A percentile compares a stretch with the other conserved stretches of the same genome.
These are phyloP conservation scores for Cladochytrium replicatum DNA, from an alignment of 192 early-diverging fungal genomes.

Conservation along the genomic window DNA sequence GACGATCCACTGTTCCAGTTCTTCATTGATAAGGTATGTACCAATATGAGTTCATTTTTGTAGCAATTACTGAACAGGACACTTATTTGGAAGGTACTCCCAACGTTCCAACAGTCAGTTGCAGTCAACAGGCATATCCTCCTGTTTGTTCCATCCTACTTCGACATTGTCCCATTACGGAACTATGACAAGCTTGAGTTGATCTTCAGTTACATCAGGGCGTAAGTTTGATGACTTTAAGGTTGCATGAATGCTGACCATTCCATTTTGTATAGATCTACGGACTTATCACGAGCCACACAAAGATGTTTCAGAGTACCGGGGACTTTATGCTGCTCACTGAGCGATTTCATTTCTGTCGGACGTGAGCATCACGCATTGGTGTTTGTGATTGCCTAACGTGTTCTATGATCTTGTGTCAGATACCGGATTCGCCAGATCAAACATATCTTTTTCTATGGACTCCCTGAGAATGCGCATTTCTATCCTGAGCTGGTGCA, in stretches of 20 bases:
- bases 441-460: constrained; percentile 81
- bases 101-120: constrained; percentile 35
- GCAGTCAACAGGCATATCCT: constrained; percentile 29
- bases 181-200: constrained; percentile 84
- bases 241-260: too few relatives aligned
- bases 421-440: constrained; percentile 75
- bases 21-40: constrained; percentile 59
- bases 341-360: constrained; percentile 95
- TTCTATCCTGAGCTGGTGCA: constrained; percentile 91
- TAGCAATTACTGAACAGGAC: too few relatives aligned
- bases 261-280: too few relatives aligned
- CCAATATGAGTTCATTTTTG: too few relatives aligned
- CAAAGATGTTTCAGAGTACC: constrained; percentile 74
- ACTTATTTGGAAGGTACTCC: too few relatives aligned
- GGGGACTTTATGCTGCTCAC: constrained; percentile 73
- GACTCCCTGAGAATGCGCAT: constrained; percentile 69
- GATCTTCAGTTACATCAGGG: constrained; percentile 5
- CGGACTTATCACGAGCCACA: too few relatives aligned
- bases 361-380: constrained; percentile 33
- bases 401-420: constrained; percentile 3
- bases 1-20: constrained; percentile 77
- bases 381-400: constrained; percentile 1
- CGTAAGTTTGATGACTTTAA: too few relatives aligned
- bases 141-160: constrained; percentile 87
- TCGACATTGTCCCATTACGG: constrained; percentile 89